A percentile compares a stretch with the other conserved stretches of the same genome.
Evolutionary conservation across 139 green algal genomes (phyloP).

Genomic region (Coelastrella sp.): DNA sequence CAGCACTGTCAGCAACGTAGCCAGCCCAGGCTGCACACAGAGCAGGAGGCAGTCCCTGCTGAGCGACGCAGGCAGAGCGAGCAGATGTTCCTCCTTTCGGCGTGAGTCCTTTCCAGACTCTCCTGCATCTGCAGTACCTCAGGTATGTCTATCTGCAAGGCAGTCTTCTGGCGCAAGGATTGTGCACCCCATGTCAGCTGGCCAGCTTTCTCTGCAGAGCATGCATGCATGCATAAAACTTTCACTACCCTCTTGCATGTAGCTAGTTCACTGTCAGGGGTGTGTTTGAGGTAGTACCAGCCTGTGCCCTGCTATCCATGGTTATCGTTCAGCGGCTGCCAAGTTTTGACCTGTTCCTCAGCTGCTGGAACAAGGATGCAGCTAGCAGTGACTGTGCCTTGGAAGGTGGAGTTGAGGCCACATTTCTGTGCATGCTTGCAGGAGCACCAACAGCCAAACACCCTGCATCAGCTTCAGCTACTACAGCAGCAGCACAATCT

Average conservation of each 20-base stretch:
- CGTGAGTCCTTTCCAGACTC: conserved; percentile 3
- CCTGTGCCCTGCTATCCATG: too few species aligned
- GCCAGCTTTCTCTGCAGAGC: too few species aligned
- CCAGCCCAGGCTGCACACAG: not conserved
- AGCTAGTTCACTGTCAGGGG: too few species aligned
- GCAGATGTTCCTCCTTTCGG: not conserved
- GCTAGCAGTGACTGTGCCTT: not conserved
- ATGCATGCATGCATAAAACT: too few species aligned
- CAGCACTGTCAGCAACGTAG: conserved; percentile 9
- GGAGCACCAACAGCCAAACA: not conserved
- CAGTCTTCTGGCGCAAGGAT: not conserved
- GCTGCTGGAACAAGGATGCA: not conserved
- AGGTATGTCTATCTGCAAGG: not conserved
- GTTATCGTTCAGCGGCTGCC: too few species aligned
- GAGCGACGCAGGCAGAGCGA: conserved; percentile 36
- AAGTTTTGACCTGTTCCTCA: too few species aligned
- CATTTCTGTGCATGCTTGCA: not conserved
- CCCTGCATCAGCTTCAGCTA: not conserved
- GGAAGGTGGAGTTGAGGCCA: not conserved
- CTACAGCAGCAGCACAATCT: conserved; percentile 8
- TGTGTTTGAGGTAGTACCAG: too few species aligned
- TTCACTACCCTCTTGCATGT: too few species aligned
- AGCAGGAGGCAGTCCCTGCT: conserved; percentile 10
- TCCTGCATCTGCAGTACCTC: not conserved
- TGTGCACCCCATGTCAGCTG: not conserved